These are phyloP conservation scores for Cutaneotrichosporon sp. DNA, from an alignment of 1,284 basidiomycete species.

Conservation along the genomic window DNA sequence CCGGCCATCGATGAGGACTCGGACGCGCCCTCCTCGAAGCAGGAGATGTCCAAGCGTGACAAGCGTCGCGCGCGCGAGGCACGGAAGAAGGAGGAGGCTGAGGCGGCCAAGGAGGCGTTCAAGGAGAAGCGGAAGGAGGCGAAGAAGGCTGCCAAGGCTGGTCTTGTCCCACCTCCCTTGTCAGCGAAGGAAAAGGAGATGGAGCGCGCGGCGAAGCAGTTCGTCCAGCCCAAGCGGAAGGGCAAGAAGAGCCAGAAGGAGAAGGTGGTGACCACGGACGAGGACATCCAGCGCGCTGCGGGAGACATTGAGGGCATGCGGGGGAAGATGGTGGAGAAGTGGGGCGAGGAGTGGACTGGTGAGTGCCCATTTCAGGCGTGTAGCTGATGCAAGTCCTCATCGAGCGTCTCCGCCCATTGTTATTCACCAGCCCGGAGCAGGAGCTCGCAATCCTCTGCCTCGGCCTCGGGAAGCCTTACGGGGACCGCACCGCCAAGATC, in stretches of 20 bases:
- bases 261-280: constrained; percentile 16
- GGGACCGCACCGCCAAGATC: constrained; percentile 48
- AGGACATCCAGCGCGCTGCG: constrained; percentile 25
- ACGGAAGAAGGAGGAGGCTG: constrained; percentile 65
- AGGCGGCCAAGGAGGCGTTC: constrained; percentile 30
- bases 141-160: constrained; percentile 27
- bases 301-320: constrained; percentile 33
- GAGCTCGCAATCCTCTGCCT: constrained; percentile 37
- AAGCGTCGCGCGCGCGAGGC: constrained; percentile 75
- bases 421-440: neutral
- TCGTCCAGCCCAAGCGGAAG: constrained; percentile 24
- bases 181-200: constrained; percentile 13
- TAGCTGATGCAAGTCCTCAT: constrained; percentile 15
- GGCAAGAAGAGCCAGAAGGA: constrained; percentile 17
- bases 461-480: constrained; percentile 42
- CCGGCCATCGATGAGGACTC: constrained; percentile 11
- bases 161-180: constrained; percentile 7
- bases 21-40: constrained; percentile 14
- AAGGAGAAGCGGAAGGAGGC: constrained; percentile 38
- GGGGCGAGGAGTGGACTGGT: constrained; percentile 41
- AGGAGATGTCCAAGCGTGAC: constrained; percentile 71
- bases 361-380: constrained; percentile 6
- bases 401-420: neutral
- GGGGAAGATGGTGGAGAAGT: constrained; percentile 44
- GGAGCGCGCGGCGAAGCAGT: constrained; percentile 9